These are phyloP conservation scores for Plasmodium malariae DNA, from an alignment of 169 alveolate species.

Conservation along the genomic window DNA sequence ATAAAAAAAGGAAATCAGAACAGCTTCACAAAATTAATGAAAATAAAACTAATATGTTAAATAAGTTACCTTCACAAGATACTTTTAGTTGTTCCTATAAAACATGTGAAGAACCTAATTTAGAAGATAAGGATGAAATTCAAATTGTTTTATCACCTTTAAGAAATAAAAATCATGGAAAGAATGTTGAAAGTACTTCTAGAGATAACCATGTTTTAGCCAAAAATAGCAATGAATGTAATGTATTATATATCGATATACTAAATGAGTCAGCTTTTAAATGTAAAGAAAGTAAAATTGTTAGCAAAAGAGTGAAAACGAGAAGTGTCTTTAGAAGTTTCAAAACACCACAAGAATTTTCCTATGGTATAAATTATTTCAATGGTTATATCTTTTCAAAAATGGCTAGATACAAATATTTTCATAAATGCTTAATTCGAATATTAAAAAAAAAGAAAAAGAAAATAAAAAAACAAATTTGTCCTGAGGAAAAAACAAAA, in stretches of 20 bases:
- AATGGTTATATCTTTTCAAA: conserved; percentile 60
- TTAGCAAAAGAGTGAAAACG: conserved; percentile 15
- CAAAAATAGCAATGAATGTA: not conserved
- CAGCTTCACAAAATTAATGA: not conserved
- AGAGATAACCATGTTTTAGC: not conserved
- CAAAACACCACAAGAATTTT: conserved; percentile 48
- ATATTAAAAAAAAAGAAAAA: conserved; percentile 31
- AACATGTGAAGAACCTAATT: not conserved
- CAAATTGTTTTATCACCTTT: not conserved
- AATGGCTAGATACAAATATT: conserved; percentile 74
- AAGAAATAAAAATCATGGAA: not conserved
- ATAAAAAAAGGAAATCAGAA: conserved; percentile 14
- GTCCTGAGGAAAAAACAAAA: not conserved
- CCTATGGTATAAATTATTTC: conserved; percentile 44
- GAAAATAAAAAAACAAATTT: conserved; percentile 1
- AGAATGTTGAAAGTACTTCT: not conserved
- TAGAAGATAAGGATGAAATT: conserved; percentile 3
- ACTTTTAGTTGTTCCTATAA: not conserved
- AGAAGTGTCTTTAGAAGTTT: conserved; percentile 32
- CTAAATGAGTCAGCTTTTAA: conserved; percentile 66
- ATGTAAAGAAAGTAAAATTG: conserved; percentile 29
- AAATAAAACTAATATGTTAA: not conserved
- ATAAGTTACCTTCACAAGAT: not conserved
- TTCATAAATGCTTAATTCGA: conserved; percentile 69
- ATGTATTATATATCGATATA: conserved; percentile 59